Percentiles rank a stretch among this genome's conserved stretches.
These are phyloP conservation scores for Allantophomopsis cytisporea DNA, from an alignment of 2,329 filamentous ascomycete genomes.

Conservation along the genomic window DNA sequence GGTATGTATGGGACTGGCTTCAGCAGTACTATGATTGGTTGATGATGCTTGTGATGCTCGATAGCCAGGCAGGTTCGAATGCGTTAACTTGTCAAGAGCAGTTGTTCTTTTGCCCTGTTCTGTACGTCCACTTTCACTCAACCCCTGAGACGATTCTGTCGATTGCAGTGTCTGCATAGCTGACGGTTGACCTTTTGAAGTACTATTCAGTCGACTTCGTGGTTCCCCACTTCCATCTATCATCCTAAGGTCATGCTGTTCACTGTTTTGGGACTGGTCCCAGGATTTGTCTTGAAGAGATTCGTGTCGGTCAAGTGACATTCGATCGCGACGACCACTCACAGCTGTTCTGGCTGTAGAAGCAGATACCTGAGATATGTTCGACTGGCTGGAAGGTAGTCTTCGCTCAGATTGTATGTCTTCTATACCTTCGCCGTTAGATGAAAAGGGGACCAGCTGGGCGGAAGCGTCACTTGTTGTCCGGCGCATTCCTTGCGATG, in stretches of 20 bases:
- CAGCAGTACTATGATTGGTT: constrained; percentile 39
- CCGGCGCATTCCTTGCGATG: too few relatives aligned
- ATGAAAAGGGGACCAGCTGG: too few relatives aligned
- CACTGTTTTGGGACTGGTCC: constrained; percentile 8
- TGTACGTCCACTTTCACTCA: constrained; percentile 1
- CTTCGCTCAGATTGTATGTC: too few relatives aligned
- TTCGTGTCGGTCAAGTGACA: too few relatives aligned
- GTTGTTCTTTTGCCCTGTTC: constrained; percentile 18
- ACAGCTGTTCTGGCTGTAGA: too few relatives aligned
- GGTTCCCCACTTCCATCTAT: constrained; percentile 12
- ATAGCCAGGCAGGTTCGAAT: constrained; percentile 30
- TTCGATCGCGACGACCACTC: too few relatives aligned
- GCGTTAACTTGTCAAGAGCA: constrained; percentile 22
- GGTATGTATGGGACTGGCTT: constrained; percentile 41
- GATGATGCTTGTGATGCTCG: constrained; percentile 42
- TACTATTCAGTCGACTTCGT: constrained; percentile 16
- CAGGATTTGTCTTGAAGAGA: too few relatives aligned
- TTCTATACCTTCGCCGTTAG: too few relatives aligned
- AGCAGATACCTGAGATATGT: too few relatives aligned
- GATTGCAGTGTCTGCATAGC: constrained; percentile 14
- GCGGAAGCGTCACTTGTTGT: too few relatives aligned
- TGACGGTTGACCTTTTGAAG: constrained; percentile 15
- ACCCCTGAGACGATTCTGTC: constrained; percentile 15
- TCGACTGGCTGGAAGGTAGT: too few relatives aligned
- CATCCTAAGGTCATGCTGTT: constrained; percentile 1